Evolutionary conservation across 345 rosid genomes (phyloP).

Genomic region (Bruguiera gymnorhiza): DNA sequence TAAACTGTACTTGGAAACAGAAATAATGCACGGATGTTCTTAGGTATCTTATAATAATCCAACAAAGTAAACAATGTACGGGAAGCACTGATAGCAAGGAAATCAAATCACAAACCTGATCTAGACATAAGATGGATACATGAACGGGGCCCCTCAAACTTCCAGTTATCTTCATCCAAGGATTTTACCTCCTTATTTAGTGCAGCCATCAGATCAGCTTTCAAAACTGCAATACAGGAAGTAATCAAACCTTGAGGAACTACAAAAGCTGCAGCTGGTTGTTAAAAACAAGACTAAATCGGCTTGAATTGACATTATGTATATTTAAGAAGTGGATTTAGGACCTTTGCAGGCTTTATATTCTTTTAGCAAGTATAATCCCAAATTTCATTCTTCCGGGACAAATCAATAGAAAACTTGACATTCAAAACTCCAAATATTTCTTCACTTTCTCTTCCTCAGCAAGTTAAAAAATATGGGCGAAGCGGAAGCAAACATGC

Average conservation of each 20-base stretch:
- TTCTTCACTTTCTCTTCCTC: too few species aligned
- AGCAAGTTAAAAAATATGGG: too few species aligned
- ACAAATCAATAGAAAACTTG: too few species aligned
- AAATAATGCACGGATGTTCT: too few species aligned
- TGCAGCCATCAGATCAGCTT: constrained; percentile 67
- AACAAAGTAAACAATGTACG: background rate
- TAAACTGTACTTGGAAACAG: too few species aligned
- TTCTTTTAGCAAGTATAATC: too few species aligned
- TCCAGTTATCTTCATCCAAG: constrained; percentile 92
- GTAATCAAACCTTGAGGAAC: background rate
- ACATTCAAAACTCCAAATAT: too few species aligned
- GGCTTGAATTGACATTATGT: background rate
- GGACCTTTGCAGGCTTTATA: too few species aligned
- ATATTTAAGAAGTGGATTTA: background rate
- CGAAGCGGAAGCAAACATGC: too few species aligned
- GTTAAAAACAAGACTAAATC: background rate
- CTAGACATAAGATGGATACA: constrained; percentile 69
- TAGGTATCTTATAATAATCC: too few species aligned
- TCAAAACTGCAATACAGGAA: constrained; percentile 51
- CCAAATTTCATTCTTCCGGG: too few species aligned
- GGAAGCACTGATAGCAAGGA: background rate
- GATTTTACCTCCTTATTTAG: constrained; percentile 79
- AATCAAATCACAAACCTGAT: constrained; percentile 47
- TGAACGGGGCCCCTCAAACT: constrained; percentile 87
- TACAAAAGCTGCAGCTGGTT: background rate